Conservation (phyloP, 129 eudicot genomes). For the Saussurea involucrata region DNA sequence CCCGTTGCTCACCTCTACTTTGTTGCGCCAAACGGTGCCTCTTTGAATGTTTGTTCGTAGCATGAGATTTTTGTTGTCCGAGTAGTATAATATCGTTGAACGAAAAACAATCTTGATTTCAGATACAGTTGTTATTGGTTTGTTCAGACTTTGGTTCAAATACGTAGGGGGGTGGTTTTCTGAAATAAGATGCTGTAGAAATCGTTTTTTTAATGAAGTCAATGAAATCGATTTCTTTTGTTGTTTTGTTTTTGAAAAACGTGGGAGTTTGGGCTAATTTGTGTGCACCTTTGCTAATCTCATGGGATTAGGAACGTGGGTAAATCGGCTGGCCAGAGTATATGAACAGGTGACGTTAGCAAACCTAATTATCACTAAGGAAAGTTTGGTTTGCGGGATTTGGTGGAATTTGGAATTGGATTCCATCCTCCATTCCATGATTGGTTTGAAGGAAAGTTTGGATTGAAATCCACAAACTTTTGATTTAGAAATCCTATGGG, state of each 20-base stretch:
- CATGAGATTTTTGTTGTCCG: slow-evolving; percentile 10
- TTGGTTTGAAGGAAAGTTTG: no score
- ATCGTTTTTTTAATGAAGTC: not conserved
- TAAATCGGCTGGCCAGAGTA: no score
- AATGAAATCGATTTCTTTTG: not conserved
- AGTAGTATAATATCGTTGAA: not conserved
- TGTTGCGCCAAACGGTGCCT: slow-evolving; percentile 20
- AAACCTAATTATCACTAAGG: no score
- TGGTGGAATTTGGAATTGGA: no score
- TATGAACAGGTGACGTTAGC: no score
- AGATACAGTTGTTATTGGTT: not conserved
- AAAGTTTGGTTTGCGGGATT: no score
- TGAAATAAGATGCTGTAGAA: not conserved
- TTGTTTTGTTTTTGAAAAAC: not conserved
- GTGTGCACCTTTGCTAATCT: not conserved
- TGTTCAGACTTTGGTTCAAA: slow-evolving; percentile 6
- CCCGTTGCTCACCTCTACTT: slow-evolving; percentile 1
- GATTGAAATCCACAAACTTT: no score
- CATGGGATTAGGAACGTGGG: no score
- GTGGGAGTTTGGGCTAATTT: not conserved
- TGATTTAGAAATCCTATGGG: no score
- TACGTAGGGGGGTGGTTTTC: slow-evolving; percentile 17
- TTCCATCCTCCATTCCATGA: no score
- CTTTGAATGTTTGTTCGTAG: slow-evolving; percentile 9
- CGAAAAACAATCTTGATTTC: slow-evolving; percentile 9